These are phyloP conservation scores for Fusarium foetens DNA, from an alignment of 2,329 filamentous ascomycete species.

Conservation along the genomic window DNA sequence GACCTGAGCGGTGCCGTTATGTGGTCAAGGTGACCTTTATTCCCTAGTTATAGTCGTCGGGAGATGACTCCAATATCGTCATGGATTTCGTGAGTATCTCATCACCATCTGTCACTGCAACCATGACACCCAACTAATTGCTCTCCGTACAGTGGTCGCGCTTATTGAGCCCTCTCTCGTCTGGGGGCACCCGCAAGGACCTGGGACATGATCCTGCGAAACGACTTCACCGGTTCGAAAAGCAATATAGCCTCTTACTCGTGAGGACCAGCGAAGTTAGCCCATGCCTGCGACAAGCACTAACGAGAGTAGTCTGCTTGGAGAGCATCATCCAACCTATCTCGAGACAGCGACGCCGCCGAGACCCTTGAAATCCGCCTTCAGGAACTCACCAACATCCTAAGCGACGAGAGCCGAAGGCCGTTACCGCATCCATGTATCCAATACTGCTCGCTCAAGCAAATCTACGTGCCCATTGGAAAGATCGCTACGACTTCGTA, in stretches of 20 bases:
- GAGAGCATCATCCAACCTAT: constrained; percentile 69
- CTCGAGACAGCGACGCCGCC: constrained; percentile 68
- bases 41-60: constrained; percentile 26
- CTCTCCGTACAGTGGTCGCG: constrained; percentile 67
- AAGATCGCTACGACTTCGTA: constrained; percentile 88
- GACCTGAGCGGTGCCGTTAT: constrained; percentile 31
- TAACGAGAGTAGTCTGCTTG: constrained; percentile 60
- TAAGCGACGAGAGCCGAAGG: constrained; percentile 88
- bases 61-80: constrained; percentile 60
- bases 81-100: constrained; percentile 66
- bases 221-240: constrained; percentile 73
- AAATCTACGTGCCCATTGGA: constrained; percentile 89
- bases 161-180: constrained; percentile 71
- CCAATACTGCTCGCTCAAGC: constrained; percentile 82
- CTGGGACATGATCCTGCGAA: constrained; percentile 70
- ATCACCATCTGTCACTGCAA: not conserved
- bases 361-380: constrained; percentile 71
- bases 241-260: constrained; percentile 71
- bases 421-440: constrained; percentile 93
- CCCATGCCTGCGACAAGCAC: constrained; percentile 3
- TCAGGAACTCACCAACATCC: constrained; percentile 74
- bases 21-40: constrained; percentile 30
- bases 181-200: constrained; percentile 66
- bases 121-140: constrained; percentile 25
- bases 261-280: constrained; percentile 52